Conservation (phyloP, 352 stramenopile genomes). For the Globisporangium nunn region DNA sequence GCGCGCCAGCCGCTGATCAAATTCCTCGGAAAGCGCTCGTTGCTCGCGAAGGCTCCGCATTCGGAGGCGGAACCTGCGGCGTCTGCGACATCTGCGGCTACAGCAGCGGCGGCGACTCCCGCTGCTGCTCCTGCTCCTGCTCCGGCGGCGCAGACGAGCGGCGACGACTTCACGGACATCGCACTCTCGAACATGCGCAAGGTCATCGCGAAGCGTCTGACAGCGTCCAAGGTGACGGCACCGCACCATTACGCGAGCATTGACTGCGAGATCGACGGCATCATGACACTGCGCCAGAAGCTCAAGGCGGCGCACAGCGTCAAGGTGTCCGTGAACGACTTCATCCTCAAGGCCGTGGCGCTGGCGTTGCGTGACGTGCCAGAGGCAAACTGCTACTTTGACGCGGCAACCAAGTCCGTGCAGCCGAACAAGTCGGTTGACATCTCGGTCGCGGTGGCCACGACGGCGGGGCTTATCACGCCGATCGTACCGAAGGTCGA, state of each 20-base stretch:
- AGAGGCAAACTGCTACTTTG: conserved; percentile 86
- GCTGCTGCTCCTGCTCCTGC: conserved; percentile 6
- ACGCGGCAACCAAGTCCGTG: conserved; percentile 49
- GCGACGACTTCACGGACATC: conserved; percentile 73
- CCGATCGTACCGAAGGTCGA: conserved; percentile 96
- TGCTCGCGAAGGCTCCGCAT: conserved; percentile 29
- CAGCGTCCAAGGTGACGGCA: conserved; percentile 94
- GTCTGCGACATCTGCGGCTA: neutral
- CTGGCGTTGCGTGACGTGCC: conserved; percentile 96
- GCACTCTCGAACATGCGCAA: conserved; percentile 96
- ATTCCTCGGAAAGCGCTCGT: conserved; percentile 78
- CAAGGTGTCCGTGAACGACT: conserved; percentile 99
- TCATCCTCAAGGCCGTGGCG: conserved; percentile 97
- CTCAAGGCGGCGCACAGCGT: conserved; percentile 91
- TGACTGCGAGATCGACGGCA: conserved; percentile 92
- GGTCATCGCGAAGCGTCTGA: conserved; percentile 97
- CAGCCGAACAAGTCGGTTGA: conserved; percentile 89
- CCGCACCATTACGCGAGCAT: conserved; percentile 97
- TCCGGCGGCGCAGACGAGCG: conserved; percentile 4
- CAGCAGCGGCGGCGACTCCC: conserved; percentile 10
- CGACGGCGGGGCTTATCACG: conserved; percentile 96
- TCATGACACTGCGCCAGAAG: conserved; percentile 89
- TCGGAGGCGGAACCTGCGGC: neutral
- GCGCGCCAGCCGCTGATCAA: conserved; percentile 69
- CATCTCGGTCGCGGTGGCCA: conserved; percentile 98